These are phyloP conservation scores for Nelumbo lutea DNA, from an alignment of 164 flowering plant genomes.

Conservation along the genomic window DNA sequence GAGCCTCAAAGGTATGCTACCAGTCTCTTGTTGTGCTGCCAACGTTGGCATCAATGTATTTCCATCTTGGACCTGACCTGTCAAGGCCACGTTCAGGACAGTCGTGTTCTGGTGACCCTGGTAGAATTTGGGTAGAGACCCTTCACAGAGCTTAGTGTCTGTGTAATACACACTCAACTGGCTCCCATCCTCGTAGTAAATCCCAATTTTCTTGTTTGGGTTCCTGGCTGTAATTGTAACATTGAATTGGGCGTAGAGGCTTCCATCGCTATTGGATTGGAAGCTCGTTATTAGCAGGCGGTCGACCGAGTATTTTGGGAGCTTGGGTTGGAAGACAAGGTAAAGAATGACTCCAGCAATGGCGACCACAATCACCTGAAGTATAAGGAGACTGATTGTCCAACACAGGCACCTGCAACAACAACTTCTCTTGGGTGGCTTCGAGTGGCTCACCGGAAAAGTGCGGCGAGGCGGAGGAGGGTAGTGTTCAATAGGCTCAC, in stretches of 20 bases:
- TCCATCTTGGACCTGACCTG: conserved; percentile 48
- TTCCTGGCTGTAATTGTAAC: conserved; percentile 67
- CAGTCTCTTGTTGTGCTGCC: conserved; percentile 45
- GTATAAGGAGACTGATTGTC: conserved; percentile 41
- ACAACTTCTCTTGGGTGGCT: conserved; percentile 47
- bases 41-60: conserved; percentile 28
- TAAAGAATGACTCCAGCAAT: conserved; percentile 41
- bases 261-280: conserved; percentile 33
- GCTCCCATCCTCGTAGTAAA: conserved; percentile 71
- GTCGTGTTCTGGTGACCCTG: conserved; percentile 90
- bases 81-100: conserved; percentile 34
- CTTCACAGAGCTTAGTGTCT: conserved; percentile 44
- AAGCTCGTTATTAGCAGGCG: conserved; percentile 44
- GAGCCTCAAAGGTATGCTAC: conserved; percentile 54
- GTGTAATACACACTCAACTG: conserved; percentile 46
- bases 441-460: conserved; percentile 28
- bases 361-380: conserved; percentile 38
- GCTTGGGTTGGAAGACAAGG: conserved; percentile 64
- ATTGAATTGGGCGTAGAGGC: conserved; percentile 51
- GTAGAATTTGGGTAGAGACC: conserved; percentile 70
- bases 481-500: conserved; percentile 26
- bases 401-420: conserved; percentile 63
- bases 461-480: conserved; percentile 20
- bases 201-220: conserved; percentile 83
- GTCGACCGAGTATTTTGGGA: conserved; percentile 67